Evolutionary conservation across 352 stramenopile genomes (phyloP), one percentile per base, ranked within the genome.

Genomic region (Elongisporangium senticosum): DNA sequence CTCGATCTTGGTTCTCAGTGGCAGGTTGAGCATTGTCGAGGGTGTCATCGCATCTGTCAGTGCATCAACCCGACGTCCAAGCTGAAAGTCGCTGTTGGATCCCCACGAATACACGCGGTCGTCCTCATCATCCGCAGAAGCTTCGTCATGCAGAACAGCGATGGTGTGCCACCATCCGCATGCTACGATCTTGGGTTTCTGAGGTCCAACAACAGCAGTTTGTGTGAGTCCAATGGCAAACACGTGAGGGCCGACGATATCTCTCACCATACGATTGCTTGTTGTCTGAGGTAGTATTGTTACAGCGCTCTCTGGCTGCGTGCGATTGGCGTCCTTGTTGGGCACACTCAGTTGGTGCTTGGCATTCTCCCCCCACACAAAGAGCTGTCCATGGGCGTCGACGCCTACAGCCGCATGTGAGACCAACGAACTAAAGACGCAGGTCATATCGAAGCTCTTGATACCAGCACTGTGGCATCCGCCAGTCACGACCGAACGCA

Each of bases 151-250:
- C 19, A 74, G 59, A 24, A 83, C 68, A 5, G 62, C 75, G n/a
- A 95, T 21, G 2, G 83, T 90, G 56, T 75, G 72, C 62, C 71
- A 86, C 85, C 85, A 95, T 0, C 85, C 85, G 49, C 83, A 95
- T n/a, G 67, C 76, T 17, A 87, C 74, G 4, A 78, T 51, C 28
- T 62, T 70, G 7, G 61, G 60, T 58, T 24, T 65, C 78, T 78
- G 39, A 47, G 23, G 21, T 28, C 21, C 21, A 8, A 53, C n/a
- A 39, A 6, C 8, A 53, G 43, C 33, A 50, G 2, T 3, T 55
- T 14, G 2, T 22, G n/a, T 55, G 20, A 55, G 24, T 49, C 39
- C n/a, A 43, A 43, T 43, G 10, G 4, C 33, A 43, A 17, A 17
- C 33, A 17, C 33, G 11, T 14, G 33, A 43, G 10, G 11, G 2